These are phyloP conservation scores for Albugo candida DNA, from an alignment of 352 stramenopile species.

Conservation along the genomic window DNA sequence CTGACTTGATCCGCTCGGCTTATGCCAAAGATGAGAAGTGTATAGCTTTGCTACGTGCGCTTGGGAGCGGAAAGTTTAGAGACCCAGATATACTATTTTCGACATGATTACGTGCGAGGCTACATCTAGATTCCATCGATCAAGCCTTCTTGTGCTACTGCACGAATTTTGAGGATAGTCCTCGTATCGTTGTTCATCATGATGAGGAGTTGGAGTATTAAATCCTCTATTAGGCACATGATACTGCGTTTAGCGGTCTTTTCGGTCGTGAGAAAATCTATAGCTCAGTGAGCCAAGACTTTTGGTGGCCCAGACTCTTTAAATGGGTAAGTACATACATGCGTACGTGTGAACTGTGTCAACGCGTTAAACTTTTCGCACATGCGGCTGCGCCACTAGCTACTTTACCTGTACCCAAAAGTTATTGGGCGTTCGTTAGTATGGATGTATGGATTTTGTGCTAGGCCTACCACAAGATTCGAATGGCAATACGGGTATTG, in stretches of 20 bases:
- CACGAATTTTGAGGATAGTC: background rate
- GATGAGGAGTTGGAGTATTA: background rate
- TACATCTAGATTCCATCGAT: background rate
- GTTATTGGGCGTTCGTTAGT: conserved; percentile 3
- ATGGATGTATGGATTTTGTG: conserved; percentile 17
- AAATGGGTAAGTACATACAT: conserved; percentile 16
- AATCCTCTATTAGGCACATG: conserved; percentile 9
- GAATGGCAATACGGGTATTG: conserved; percentile 4
- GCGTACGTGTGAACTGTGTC: conserved; percentile 11
- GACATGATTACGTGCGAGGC: background rate
- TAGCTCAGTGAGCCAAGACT: conserved; percentile 4
- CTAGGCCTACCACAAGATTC: conserved; percentile 4
- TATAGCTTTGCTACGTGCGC: too few relatives aligned
- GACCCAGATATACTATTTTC: background rate
- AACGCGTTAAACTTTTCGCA: conserved; percentile 7
- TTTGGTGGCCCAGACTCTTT: conserved; percentile 13
- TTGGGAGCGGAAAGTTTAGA: too few relatives aligned
- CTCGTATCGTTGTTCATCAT: background rate
- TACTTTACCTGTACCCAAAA: background rate
- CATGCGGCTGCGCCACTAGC: conserved; percentile 3
- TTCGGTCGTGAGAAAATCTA: conserved; percentile 14
- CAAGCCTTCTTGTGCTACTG: background rate
- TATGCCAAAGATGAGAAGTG: background rate
- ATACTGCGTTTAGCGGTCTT: conserved; percentile 5
- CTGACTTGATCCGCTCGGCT: background rate